Base-by-base conservation (phyloP, 495 filamentous ascomycete species). In the Bombardia bombarda region DNA sequence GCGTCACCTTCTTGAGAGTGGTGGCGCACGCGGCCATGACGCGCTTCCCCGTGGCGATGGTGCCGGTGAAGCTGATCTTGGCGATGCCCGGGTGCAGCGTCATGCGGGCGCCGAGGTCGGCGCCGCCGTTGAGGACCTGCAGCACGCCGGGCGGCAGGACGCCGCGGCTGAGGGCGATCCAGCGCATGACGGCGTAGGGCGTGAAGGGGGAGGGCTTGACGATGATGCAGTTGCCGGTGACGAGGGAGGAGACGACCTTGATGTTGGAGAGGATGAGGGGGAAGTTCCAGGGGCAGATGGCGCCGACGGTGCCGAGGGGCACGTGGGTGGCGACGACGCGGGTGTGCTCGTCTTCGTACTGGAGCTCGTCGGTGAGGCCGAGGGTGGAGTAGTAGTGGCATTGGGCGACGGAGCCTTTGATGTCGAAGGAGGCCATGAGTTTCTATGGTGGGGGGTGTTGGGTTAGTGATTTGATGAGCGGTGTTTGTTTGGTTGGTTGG, bases 61-160 rank as follows among this genome's bases (percentile, higher is more conserved):
- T 23, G 20, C 35, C 35, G 9, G 35, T 38, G 35, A 38, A 38
- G 35, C 35, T 38, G 35, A 38, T 20, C 35, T 38, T 38, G 35
- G 35, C 35, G 47, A 86, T 77, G 2, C 67, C 73, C 0, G 75
- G 70, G 50, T 86, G 82, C 9, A 62, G 52, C 1, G 67, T 69
- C 39, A 83, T 62, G 61, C 62, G 58, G 2, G 78, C 74, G 6
- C 82, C 82, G 7, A 86, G 68, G 10, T 75, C 66, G 14, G 82
- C 79, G 43, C 73, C 80, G 16, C 83, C 83, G 54, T 78, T 80
- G 23, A 87, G 52, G 13, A 67, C 80, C 50, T 84, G 81, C 14
- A 87, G 51, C 7, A 87, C 74, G 40, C 82, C 83, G 0, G 77
- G 76, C 0, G 83, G 82, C 43, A 85, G 73, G 48, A 82, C 64